Evolutionary conservation across 2,329 filamentous ascomycete species (phyloP).

Genomic region (Penicillium sp.): DNA sequence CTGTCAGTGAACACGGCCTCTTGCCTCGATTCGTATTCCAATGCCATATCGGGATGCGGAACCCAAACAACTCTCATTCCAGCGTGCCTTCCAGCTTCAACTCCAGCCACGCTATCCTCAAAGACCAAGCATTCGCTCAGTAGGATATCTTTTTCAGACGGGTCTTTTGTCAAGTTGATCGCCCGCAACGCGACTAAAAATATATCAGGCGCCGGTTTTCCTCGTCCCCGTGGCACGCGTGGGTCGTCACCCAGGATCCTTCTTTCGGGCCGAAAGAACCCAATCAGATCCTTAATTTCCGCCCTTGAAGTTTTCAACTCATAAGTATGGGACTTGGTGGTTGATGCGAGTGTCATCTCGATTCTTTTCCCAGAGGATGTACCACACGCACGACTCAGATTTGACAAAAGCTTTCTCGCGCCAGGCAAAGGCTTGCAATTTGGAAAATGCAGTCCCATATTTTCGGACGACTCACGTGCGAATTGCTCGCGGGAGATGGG

Average conservation of each 20-base stretch:
- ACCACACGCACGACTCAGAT: slow-evolving; percentile 16
- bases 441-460: slow-evolving; percentile 30
- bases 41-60: slow-evolving; percentile 33
- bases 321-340: slow-evolving; percentile 22
- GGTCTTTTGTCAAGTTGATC: slow-evolving; percentile 13
- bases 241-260: slow-evolving; percentile 22
- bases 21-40: slow-evolving; percentile 35
- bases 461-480: slow-evolving; percentile 29
- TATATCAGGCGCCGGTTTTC: slow-evolving; percentile 31
- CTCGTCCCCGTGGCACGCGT: slow-evolving; percentile 22
- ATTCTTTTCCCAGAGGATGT: slow-evolving; percentile 15
- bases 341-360: slow-evolving; percentile 26
- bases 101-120: slow-evolving; percentile 35
- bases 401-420: slow-evolving; percentile 18
- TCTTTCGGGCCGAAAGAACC: slow-evolving; percentile 15
- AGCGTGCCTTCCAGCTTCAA: slow-evolving; percentile 34
- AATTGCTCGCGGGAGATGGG: slow-evolving; percentile 33
- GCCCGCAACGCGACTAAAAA: slow-evolving; percentile 25
- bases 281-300: slow-evolving; percentile 22
- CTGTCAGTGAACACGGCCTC: slow-evolving; percentile 24
- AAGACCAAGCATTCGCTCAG: slow-evolving; percentile 37
- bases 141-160: slow-evolving; percentile 13
- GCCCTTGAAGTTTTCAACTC: slow-evolving; percentile 24
- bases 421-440: slow-evolving; percentile 26
- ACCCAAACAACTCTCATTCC: slow-evolving; percentile 40